Base-by-base conservation (phyloP, 257 asterid species). In the Paraleonurus japonicus region DNA sequence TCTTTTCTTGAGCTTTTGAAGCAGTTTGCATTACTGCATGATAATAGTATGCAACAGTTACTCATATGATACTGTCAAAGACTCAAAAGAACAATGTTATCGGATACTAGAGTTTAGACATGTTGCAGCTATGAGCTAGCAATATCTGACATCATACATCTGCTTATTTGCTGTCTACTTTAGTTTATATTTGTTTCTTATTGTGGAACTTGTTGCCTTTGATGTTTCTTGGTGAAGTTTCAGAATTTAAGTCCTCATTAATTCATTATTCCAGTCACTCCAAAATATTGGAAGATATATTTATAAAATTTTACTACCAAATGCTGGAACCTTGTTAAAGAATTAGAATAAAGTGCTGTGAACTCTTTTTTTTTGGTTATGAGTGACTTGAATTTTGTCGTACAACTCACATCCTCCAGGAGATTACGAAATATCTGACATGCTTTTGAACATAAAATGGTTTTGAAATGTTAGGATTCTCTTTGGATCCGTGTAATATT, bases 1-100 rank as follows among this genome's bases (percentile, higher is more conserved):
- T 73, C 71, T 71, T 62, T 69, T 79, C 45, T 72, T 53, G 61
- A 64, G 48, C 65, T 70, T 41, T 67, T 63, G 30, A 54, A 65
- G 70, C 61, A 67, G 12, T 71, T 67, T 73, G 48, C 39, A 13
- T 61, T 65, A 55, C 23, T 33, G 26, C 24, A 13, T 4, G 37
- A 50, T 43, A 19, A 23, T 69, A 57, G 32, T 67, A 60, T n/a
- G 9, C 11, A 16, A 61, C 47, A 16, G 24, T 33, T 35, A 15
- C 20, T 59, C 23, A 2, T 17, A 28, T 51, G 43, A 47, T 67
- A 48, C 67, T 35, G 13, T 39, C 16, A 12, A 39, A 10, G n/a
- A 39, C 48, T 57, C 37, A 43, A 71, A 60, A 43, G 61, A 16
- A 54, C 19, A 27, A 26, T n/a, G 33, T 55, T 58, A 15, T 27